Evolutionary conservation across 768 basidiomycete genomes (phyloP), one percentile per base, ranked within the genome.

Genomic region (Calocybe indica): DNA sequence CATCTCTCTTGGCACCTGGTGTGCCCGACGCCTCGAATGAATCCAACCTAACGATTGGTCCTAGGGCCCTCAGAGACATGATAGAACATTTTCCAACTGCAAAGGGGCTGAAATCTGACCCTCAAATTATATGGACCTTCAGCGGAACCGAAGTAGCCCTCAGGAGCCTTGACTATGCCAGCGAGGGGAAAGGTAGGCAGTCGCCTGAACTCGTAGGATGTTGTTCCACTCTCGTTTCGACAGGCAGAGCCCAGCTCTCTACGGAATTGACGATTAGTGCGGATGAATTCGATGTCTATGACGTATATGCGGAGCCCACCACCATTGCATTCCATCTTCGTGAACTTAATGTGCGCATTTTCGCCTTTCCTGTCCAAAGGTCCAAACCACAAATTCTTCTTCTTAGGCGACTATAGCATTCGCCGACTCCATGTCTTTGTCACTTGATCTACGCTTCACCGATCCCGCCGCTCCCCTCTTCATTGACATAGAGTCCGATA

Each of bases 61-160:
- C 90, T 29, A 78, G 76, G 54, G 78, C 81, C 10, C 65, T 92
- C 39, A 82, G 75, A 59, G 87, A 88, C 55, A 80, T 92, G 61
- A 74, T 90, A 14, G 90, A 92, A 40, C 88, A 90, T 61, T 92
- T 92, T 52, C 80, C 86, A 0, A 64, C 77, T 14, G 68, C 79
- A 8, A 81, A 77, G 52, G 80, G 81, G 4, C 59, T 66, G 8
- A 85, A 82, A 55, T 76, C 73, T 8, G 90, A 92, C 54, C 86
- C 88, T 29, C 85, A 88, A 57, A 74, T 92, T 12, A 74, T 87
- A 5, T 92, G 90, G 90, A 78, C 67, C n/a, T 91, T 92, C 58
- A 74, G 73, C 13, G 76, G 82, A 43, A 65, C 69, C 0, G 85
- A 91, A 37, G 82, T 91, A 2, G 70, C 72, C 15, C 74, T 92